A percentile compares a stretch with the other conserved stretches of the same genome.
Conservation (phyloP, 2,329 filamentous ascomycete genomes). For the Beauveria medogensis region DNA sequence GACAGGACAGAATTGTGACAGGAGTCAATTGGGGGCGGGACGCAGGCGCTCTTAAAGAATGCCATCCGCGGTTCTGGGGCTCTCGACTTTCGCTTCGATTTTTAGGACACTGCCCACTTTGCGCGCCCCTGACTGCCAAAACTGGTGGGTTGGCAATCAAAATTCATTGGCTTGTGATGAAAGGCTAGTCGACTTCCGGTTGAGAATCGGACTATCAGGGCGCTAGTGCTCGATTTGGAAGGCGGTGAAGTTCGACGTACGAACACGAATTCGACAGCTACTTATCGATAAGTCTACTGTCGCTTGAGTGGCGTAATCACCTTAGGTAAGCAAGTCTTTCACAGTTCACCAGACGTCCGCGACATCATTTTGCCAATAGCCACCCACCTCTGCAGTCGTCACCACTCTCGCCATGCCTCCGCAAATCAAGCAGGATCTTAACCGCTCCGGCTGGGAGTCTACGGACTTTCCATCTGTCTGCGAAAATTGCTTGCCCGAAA, state of each 20-base stretch:
- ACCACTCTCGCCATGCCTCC: constrained; percentile 54
- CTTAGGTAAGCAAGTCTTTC: constrained; percentile 4
- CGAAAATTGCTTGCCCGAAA: constrained; percentile 91
- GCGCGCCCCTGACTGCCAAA: constrained; percentile 5
- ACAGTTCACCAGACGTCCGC: background rate
- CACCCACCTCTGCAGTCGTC: background rate
- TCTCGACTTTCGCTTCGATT: background rate
- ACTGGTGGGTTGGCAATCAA: constrained; percentile 10
- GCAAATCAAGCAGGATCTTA: constrained; percentile 93
- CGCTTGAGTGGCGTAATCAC: background rate
- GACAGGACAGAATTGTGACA: background rate
- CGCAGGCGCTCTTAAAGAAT: constrained; percentile 8
- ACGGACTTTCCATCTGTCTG: constrained; percentile 83
- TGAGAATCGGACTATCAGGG: background rate
- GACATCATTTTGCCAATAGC: background rate
- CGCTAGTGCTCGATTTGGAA: background rate
- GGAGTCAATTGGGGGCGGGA: constrained; percentile 7
- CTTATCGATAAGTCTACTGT: background rate
- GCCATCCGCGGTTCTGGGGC: background rate
- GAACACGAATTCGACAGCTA: constrained; percentile 16
- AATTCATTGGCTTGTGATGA: constrained; percentile 6
- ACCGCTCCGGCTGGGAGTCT: constrained; percentile 92
- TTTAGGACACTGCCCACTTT: constrained; percentile 8
- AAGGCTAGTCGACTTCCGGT: background rate
- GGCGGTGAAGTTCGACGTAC: constrained; percentile 11